phyloP scores from a whole-genome alignment of 1,284 basidiomycete species.

The Singerocomus inundabilis region DNA sequence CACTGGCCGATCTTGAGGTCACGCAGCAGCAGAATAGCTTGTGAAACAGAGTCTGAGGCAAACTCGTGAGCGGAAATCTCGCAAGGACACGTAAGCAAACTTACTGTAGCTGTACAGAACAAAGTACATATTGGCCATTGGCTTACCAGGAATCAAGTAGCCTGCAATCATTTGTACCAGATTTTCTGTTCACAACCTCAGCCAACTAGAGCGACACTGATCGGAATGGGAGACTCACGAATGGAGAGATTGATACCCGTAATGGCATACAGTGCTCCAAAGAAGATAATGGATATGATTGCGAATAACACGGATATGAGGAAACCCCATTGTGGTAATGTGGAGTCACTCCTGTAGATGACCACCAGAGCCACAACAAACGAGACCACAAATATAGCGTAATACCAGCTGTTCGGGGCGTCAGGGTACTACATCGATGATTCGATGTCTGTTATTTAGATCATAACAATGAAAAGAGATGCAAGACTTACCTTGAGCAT shows the following conservation, averaged over 20 bases:
- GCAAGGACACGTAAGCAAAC: background rate
- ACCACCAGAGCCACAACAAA: conserved; percentile 43
- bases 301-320: conserved; percentile 41
- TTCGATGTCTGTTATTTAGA: background rate
- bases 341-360: conserved; percentile 50
- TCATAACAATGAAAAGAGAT: background rate
- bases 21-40: conserved; percentile 47
- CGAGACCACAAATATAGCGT: conserved; percentile 37
- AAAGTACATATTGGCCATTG: conserved; percentile 59
- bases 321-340: conserved; percentile 50
- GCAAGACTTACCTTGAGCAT: conserved; percentile 46
- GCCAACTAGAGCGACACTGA: background rate
- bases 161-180: conserved; percentile 60
- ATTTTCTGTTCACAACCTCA: conserved; percentile 13
- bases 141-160: conserved; percentile 59
- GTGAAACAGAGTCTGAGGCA: conserved; percentile 41
- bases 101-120: conserved; percentile 51
- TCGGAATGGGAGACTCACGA: conserved; percentile 32
- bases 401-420: conserved; percentile 48
- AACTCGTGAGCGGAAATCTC: background rate
- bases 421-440: conserved; percentile 41
- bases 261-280: conserved; percentile 49
- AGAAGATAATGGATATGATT: conserved; percentile 44
- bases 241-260: conserved; percentile 51
- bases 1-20: conserved; percentile 65